Evolutionary conservation across 1,139 yeast species (phyloP).

Genomic region (Groenewaldozyma sp.): DNA sequence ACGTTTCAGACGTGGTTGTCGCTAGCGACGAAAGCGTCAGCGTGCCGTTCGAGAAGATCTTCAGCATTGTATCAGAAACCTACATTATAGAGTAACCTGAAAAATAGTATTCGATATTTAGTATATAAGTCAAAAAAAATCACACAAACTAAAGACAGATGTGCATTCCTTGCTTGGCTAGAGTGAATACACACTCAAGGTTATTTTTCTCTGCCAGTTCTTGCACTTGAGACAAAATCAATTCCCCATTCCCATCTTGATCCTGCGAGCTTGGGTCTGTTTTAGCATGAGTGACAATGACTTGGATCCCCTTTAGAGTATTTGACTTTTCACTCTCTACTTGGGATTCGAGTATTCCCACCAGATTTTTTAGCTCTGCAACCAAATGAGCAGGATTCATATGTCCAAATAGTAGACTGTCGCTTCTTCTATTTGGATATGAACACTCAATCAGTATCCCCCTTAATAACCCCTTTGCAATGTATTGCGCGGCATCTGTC

Average conservation of each 20-base stretch:
- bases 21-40: conserved; percentile 35
- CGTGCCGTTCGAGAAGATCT: conserved; percentile 64
- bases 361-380: conserved; percentile 43
- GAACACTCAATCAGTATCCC: conserved; percentile 76
- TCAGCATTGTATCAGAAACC: conserved; percentile 53
- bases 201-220: conserved; percentile 13
- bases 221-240: conserved; percentile 15
- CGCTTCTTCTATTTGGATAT: conserved; percentile 39
- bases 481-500: conserved; percentile 43
- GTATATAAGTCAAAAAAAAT: conserved; percentile 1
- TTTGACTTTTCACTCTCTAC: no score
- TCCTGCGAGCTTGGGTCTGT: conserved; percentile 28
- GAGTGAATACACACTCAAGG: conserved; percentile 17
- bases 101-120: background rate
- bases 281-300: conserved; percentile 68
- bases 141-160: conserved; percentile 4
- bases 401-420: conserved; percentile 60
- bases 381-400: conserved; percentile 58
- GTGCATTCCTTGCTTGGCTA: conserved; percentile 20
- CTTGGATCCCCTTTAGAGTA: conserved; percentile 38
- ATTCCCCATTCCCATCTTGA: conserved; percentile 6
- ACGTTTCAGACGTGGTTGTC: conserved; percentile 36
- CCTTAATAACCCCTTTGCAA: conserved; percentile 32
- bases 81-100: conserved; percentile 44
- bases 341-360: conserved; percentile 13